phyloP scores from a whole-genome alignment of 192 early-diverging fungal genomes.

The Coemansia sp. region DNA sequence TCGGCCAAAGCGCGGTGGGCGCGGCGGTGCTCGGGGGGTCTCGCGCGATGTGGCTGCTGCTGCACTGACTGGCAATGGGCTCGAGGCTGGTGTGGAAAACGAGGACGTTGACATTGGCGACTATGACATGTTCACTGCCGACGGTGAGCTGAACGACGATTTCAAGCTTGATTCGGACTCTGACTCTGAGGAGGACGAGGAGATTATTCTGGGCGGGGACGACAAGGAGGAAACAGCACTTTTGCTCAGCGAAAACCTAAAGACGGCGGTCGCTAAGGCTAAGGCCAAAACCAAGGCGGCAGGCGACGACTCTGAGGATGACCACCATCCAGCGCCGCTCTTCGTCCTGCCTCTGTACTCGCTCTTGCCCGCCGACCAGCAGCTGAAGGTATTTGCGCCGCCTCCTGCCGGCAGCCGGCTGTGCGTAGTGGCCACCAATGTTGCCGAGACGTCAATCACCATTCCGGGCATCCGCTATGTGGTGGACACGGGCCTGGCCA shows the following conservation, averaged over 20 bases:
- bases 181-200: conserved; percentile 65
- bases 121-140: conserved; percentile 18
- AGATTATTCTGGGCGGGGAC: conserved; percentile 56
- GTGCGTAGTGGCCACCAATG: conserved; percentile 95
- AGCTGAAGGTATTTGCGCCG: conserved; percentile 87
- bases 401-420: conserved; percentile 86
- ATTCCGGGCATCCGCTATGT: conserved; percentile 96
- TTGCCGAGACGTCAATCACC: conserved; percentile 98
- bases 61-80: conserved; percentile 38
- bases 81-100: conserved; percentile 48
- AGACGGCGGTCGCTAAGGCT: conserved; percentile 11
- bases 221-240: conserved; percentile 64
- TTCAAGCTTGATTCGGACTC: conserved; percentile 51
- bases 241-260: conserved; percentile 52
- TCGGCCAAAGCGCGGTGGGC: not conserved
- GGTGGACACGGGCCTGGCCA: conserved; percentile 92
- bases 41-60: not conserved
- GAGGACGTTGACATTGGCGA: conserved; percentile 57
- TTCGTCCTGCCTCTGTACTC: conserved; percentile 98
- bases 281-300: not conserved
- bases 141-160: conserved; percentile 56
- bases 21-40: not conserved
- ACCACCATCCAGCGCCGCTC: conserved; percentile 60
- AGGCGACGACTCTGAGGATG: conserved; percentile 40
- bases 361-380: conserved; percentile 83